Base-by-base conservation (phyloP, 1,284 basidiomycete species). In the Papiliotrema nemorosa region DNA sequence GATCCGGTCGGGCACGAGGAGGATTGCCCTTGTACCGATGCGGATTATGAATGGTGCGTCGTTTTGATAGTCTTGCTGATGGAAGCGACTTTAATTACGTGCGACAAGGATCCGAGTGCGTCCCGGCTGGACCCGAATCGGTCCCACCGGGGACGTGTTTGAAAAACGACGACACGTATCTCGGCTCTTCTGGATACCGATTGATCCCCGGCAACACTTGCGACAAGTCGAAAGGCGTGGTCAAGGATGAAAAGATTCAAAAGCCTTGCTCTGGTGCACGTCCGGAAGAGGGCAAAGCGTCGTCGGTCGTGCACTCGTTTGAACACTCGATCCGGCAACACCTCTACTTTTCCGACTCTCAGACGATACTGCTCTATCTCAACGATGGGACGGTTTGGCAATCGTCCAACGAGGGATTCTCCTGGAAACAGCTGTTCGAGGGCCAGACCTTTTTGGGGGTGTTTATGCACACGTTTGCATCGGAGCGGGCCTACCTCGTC, bases 191-290 rank as follows among this genome's bases (percentile, higher is more conserved):
- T 14, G 94, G 94, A 0, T 98, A 86, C 70, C 81, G 92, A 36
- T 82, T 86, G 66, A 91, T 98, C 50, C 92, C 96, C 2, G 94
- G 96, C 2, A 89, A 98, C 68, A 88, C 85, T 0, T 98, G 94
- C 69, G 80, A 81, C 44, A 78, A 78, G 20, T 61, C 69, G 3
- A 57, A 60, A 16, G 54, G 76, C 7, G 64, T 72, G 18, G 77
- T 81, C 63, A 87, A 87, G 73, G 93, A 96, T 64, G 79, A 82
- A 16, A 78, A 76, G 37, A 76, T 87, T 1, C 64, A 80, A 58
- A 94, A 92, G 76, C 76, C 81, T 27, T 97, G 93, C 70, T 83
- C 83, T 0, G 36, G 52, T 83, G 87, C 88, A 31, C 79, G 85
- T 78, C 88, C 88, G 0, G 76, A 75, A 5, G 84, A 87, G 63